Percentiles rank a stretch among this genome's conserved stretches.
Evolutionary conservation across 495 filamentous ascomycete genomes (phyloP).

Genomic region (Podospora tetraspora): DNA sequence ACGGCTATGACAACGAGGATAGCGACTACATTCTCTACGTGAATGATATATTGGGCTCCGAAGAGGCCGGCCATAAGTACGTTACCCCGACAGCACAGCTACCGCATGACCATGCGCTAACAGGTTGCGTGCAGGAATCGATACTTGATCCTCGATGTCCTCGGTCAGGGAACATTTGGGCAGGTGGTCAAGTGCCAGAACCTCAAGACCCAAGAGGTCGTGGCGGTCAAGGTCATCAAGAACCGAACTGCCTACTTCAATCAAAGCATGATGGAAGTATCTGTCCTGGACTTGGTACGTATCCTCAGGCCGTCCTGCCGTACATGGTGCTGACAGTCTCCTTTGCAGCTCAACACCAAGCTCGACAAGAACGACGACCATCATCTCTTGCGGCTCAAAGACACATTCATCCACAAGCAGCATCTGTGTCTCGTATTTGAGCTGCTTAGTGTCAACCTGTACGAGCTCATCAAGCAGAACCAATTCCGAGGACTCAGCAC

Average conservation of each 20-base stretch:
- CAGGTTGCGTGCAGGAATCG: constrained; percentile 62
- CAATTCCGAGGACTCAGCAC: constrained; percentile 98
- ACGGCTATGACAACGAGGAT: constrained; percentile 98
- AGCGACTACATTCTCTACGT: constrained; percentile 99
- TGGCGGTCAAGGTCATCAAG: constrained; percentile 99
- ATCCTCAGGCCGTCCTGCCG: not conserved
- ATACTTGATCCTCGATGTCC: constrained; percentile 95
- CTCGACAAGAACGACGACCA: constrained; percentile 99
- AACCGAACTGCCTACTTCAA: constrained; percentile 99
- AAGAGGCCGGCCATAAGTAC: constrained; percentile 95
- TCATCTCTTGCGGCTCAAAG: constrained; percentile 89
- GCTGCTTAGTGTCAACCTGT: constrained; percentile 93
- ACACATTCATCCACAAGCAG: constrained; percentile 97
- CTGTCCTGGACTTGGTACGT: constrained; percentile 87
- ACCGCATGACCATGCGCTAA: constrained; percentile 16
- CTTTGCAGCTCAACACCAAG: constrained; percentile 81
- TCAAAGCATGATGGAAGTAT: constrained; percentile 99
- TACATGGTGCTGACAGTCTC: constrained; percentile 8
- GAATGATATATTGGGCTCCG: constrained; percentile 96
- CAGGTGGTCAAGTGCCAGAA: constrained; percentile 99
- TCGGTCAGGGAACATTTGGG: constrained; percentile 98
- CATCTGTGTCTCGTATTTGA: constrained; percentile 98
- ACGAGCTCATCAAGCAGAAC: constrained; percentile 99
- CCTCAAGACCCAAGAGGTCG: constrained; percentile 93
- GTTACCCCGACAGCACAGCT: constrained; percentile 24